Percentiles rank a stretch among this genome's conserved stretches.
phyloP scores from a whole-genome alignment of 2,329 filamentous ascomycete genomes.

The Xenosphaeropsis pyriputrescens region DNA sequence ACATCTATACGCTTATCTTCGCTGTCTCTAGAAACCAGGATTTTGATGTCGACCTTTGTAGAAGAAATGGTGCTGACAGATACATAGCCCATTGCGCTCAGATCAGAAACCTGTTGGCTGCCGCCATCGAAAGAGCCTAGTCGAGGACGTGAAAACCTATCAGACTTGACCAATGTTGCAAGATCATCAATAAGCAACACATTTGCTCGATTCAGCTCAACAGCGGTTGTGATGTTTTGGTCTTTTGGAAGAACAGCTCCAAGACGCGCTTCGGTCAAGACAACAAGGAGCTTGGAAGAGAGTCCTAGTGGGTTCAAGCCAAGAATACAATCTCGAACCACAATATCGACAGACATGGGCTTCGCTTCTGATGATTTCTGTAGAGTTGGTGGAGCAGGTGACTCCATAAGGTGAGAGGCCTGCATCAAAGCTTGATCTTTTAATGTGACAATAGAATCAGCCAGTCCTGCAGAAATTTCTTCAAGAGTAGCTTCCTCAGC shows the following conservation, averaged over 20 bases:
- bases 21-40: constrained; percentile 31
- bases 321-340: constrained; percentile 66
- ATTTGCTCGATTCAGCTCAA: constrained; percentile 67
- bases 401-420: constrained; percentile 7
- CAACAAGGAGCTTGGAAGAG: constrained; percentile 61
- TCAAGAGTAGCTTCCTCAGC: constrained; percentile 51
- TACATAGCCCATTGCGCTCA: constrained; percentile 61
- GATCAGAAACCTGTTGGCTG: constrained; percentile 32
- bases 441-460: constrained; percentile 65
- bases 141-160: neutral
- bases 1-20: constrained; percentile 57
- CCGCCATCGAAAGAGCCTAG: constrained; percentile 15
- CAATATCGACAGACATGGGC: constrained; percentile 55
- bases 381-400: constrained; percentile 2
- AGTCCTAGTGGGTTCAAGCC: constrained; percentile 71
- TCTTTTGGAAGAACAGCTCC: constrained; percentile 52
- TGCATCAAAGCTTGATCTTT: constrained; percentile 44
- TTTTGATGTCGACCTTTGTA: constrained; percentile 51
- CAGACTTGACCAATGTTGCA: constrained; percentile 22
- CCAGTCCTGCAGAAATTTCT: constrained; percentile 61
- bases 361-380: constrained; percentile 23
- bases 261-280: constrained; percentile 65
- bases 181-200: constrained; percentile 72
- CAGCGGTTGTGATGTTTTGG: constrained; percentile 43
- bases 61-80: constrained; percentile 79